A percentile compares a stretch with the other conserved stretches of the same genome.
phyloP scores from a whole-genome alignment of 2,329 filamentous ascomycete genomes.

The Ophiostoma pallidulum region DNA sequence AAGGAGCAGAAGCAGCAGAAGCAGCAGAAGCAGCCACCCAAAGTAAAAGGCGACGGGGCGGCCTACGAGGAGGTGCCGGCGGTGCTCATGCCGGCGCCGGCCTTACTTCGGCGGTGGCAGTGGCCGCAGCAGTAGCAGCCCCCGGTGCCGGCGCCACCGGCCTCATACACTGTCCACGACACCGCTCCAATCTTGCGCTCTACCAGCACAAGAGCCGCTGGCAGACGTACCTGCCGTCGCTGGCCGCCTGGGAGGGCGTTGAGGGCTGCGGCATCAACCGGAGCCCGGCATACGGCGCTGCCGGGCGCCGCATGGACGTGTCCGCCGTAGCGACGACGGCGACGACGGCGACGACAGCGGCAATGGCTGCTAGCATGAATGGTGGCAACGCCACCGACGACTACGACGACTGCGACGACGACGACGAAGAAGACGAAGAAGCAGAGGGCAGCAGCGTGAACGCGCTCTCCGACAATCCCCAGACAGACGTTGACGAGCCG shows the following conservation, averaged over 20 bases:
- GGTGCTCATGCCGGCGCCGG: not conserved
- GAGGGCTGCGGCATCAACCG: conserved; percentile 12
- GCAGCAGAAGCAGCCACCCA: not conserved
- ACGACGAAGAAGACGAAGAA: not conserved
- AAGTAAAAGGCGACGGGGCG: no score
- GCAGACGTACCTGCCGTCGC: conserved; percentile 12
- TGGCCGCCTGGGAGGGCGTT: conserved; percentile 12
- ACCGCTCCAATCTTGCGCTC: conserved; percentile 9
- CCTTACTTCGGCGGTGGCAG: no score
- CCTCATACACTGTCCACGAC: not conserved
- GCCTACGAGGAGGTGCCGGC: no score
- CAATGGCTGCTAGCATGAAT: no score
- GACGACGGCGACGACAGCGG: no score
- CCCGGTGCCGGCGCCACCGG: no score
- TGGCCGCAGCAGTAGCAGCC: no score
- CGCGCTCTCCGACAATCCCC: not conserved
- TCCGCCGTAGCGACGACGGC: not conserved
- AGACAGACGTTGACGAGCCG: not conserved
- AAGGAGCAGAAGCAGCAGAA: not conserved
- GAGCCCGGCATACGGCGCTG: conserved; percentile 4
- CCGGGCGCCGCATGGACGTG: conserved; percentile 1
- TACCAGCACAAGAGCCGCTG: conserved; percentile 14
- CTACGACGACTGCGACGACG: not conserved
- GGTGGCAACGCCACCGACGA: not conserved
- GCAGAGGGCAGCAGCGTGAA: no score